A percentile compares a stretch with the other conserved stretches of the same genome.
Conservation (phyloP, 441 rosid genomes). For the Pelargonium australe region DNA sequence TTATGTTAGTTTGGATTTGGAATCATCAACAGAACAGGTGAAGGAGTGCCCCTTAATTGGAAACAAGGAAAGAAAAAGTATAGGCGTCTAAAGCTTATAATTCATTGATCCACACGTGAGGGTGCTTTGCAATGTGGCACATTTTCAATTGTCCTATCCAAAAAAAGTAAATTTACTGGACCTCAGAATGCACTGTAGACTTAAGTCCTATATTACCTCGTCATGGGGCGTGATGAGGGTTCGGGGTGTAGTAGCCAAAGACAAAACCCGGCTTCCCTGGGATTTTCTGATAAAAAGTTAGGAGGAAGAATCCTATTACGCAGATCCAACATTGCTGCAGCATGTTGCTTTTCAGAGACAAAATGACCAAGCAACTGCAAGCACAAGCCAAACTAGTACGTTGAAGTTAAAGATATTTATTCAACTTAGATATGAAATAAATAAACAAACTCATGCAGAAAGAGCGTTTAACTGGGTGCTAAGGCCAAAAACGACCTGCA, state of each 20-base stretch:
- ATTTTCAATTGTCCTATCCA: too few species aligned
- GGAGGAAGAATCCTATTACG: slow-evolving; percentile 87
- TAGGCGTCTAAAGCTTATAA: too few species aligned
- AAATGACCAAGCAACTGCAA: slow-evolving; percentile 73
- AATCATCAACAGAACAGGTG: too few species aligned
- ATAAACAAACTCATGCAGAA: too few species aligned
- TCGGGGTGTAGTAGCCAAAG: slow-evolving; percentile 86
- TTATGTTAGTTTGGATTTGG: too few species aligned
- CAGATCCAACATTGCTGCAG: slow-evolving; percentile 68
- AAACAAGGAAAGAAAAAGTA: too few species aligned
- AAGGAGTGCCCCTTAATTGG: too few species aligned
- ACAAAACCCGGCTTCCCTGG: slow-evolving; percentile 92
- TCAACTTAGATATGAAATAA: too few species aligned
- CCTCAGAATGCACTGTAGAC: slow-evolving; percentile 15
- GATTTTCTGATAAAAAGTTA: slow-evolving; percentile 70
- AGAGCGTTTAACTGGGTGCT: neutral
- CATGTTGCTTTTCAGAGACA: slow-evolving; percentile 52
- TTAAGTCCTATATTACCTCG: slow-evolving; percentile 45
- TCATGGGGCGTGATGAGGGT: slow-evolving; percentile 72
- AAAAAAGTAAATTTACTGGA: neutral
- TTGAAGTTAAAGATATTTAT: neutral
- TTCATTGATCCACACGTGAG: too few species aligned
- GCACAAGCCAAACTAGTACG: slow-evolving; percentile 19
- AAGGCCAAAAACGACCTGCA: neutral
- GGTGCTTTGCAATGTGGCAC: too few species aligned